A percentile compares a stretch with the other conserved stretches of the same genome.
These are phyloP conservation scores for Osmanthus fragrans DNA, from an alignment of 257 asterid genomes.

Conservation along the genomic window DNA sequence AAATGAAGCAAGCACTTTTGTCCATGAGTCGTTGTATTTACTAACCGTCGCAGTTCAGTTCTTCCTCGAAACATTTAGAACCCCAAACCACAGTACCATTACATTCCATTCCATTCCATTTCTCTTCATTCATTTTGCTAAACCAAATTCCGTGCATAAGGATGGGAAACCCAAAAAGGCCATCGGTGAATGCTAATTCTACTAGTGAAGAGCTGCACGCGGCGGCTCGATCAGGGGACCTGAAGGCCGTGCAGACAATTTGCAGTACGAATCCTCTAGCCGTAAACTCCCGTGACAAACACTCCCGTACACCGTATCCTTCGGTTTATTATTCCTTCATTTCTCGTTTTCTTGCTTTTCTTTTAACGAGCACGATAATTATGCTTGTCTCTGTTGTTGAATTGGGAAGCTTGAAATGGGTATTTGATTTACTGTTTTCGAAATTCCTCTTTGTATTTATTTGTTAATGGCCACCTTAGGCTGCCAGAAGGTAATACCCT, in stretches of 20 bases:
- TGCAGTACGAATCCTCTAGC: slow-evolving; percentile 82
- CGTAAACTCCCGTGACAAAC: slow-evolving; percentile 80
- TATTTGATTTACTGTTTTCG: neutral
- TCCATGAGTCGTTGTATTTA: too few species aligned
- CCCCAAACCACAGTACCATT: neutral
- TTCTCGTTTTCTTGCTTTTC: neutral
- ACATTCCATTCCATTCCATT: too few species aligned
- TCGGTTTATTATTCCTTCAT: neutral
- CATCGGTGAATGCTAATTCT: slow-evolving; percentile 26
- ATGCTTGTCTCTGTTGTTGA: neutral
- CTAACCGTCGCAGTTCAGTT: too few species aligned
- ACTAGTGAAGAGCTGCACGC: slow-evolving; percentile 61
- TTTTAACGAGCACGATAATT: neutral
- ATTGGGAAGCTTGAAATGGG: neutral
- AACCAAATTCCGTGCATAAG: neutral
- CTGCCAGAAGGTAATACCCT: neutral
- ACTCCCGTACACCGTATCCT: slow-evolving; percentile 97
- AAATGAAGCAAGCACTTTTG: too few species aligned
- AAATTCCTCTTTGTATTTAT: neutral
- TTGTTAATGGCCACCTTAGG: neutral
- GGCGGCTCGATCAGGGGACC: slow-evolving; percentile 91
- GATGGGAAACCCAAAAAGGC: slow-evolving; percentile 38
- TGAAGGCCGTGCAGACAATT: slow-evolving; percentile 58
- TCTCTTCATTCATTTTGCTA: neutral
- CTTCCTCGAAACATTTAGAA: neutral